These are phyloP conservation scores for Orbilia oligospora DNA, from an alignment of 2,329 filamentous ascomycete genomes.

Conservation along the genomic window DNA sequence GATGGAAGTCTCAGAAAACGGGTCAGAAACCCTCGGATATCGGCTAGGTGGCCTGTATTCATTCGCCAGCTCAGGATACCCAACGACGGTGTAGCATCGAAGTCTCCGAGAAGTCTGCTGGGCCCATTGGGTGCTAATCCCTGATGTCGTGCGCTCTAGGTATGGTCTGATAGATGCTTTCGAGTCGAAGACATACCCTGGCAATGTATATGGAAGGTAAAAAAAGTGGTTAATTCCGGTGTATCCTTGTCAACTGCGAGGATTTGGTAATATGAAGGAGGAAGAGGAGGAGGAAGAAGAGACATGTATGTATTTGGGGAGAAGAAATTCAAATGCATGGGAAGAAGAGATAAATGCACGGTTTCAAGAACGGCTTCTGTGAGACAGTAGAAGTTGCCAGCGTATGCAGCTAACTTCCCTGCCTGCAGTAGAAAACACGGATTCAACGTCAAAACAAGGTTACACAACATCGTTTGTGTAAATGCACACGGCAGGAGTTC, in stretches of 20 bases:
- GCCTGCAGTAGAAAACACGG: slow-evolving; percentile 30
- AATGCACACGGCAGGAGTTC: slow-evolving; percentile 34
- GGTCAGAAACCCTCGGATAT: slow-evolving; percentile 47
- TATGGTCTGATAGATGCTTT: slow-evolving; percentile 77
- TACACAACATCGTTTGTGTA: slow-evolving; percentile 46
- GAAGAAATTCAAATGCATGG: slow-evolving; percentile 9
- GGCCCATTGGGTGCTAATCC: slow-evolving; percentile 81
- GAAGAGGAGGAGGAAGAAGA: not conserved
- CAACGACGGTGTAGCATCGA: slow-evolving; percentile 78
- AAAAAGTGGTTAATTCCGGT: slow-evolving; percentile 44
- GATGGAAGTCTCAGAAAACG: slow-evolving; percentile 53
- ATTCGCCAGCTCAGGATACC: slow-evolving; percentile 81
- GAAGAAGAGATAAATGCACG: slow-evolving; percentile 7
- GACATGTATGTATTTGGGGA: not conserved
- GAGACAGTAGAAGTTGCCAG: slow-evolving; percentile 27
- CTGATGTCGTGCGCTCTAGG: slow-evolving; percentile 77
- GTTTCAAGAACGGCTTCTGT: slow-evolving; percentile 21
- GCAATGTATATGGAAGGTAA: slow-evolving; percentile 59
- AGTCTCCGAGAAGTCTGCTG: slow-evolving; percentile 76
- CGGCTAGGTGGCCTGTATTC: slow-evolving; percentile 70
- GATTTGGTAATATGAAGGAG: slow-evolving; percentile 10
- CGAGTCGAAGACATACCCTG: slow-evolving; percentile 84
- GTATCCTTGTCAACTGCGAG: slow-evolving; percentile 35
- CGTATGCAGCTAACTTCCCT: slow-evolving; percentile 36
- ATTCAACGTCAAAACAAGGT: slow-evolving; percentile 37